Conservation (phyloP, 225 moss, liverwort and hornwort species). For the Bryum argenteum region DNA sequence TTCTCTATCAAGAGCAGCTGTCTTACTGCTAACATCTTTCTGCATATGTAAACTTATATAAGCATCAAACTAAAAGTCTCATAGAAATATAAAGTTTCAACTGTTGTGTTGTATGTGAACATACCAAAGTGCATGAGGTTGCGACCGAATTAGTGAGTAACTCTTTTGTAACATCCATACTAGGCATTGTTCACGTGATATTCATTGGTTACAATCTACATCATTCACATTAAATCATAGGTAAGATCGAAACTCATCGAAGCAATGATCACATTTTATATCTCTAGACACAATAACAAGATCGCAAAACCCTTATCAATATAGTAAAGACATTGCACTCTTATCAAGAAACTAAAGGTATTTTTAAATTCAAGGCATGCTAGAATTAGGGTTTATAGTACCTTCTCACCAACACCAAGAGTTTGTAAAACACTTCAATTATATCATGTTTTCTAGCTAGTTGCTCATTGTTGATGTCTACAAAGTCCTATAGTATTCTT, state of each 20-base stretch:
- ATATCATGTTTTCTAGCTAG: not conserved
- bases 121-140: constrained; percentile 27
- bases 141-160: constrained; percentile 29
- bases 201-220: constrained; percentile 24
- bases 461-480: not conserved
- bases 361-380: not conserved
- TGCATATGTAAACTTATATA: constrained; percentile 11
- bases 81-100: not conserved
- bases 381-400: constrained; percentile 12
- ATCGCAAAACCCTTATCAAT: too few relatives aligned
- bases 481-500: not conserved
- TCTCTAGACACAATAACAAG: too few relatives aligned
- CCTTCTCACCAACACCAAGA: not conserved
- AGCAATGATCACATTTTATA: not conserved
- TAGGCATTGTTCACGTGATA: constrained; percentile 26
- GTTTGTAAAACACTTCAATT: constrained; percentile 2
- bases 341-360: not conserved
- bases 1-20: constrained; percentile 55
- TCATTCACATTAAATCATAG: not conserved
- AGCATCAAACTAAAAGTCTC: not conserved
- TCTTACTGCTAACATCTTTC: constrained; percentile 36
- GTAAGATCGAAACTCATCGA: constrained; percentile 10
- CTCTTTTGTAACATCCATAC: constrained; percentile 32
- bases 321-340: not conserved
- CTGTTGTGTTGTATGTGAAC: not conserved